These are phyloP conservation scores for Wickerhamiella allomyrinae DNA, from an alignment of 805 yeast species.

Conservation along the genomic window DNA sequence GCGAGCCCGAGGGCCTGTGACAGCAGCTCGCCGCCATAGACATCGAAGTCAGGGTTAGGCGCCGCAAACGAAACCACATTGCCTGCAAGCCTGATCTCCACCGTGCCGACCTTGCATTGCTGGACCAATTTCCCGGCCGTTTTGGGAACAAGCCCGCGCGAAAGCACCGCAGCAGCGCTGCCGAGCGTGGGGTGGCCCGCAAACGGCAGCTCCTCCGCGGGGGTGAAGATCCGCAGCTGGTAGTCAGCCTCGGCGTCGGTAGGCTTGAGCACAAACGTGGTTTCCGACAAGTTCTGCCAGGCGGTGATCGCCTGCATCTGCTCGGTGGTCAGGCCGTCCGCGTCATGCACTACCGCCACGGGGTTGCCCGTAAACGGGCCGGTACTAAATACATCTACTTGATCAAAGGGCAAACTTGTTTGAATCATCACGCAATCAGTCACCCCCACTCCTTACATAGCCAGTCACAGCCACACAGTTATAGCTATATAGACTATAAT, in stretches of 20 bases:
- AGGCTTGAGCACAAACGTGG: conserved; percentile 37
- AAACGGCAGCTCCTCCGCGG: conserved; percentile 37
- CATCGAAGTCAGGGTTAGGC: conserved; percentile 1
- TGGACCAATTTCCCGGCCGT: conserved; percentile 10
- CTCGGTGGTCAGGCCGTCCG: conserved; percentile 26
- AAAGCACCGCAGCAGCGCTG: conserved; percentile 11
- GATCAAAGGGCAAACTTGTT: conserved; percentile 10
- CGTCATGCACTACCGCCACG: conserved; percentile 36
- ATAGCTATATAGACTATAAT: too few relatives aligned
- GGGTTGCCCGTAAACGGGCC: conserved; percentile 36
- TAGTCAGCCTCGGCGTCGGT: conserved; percentile 31
- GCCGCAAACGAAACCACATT: conserved; percentile 17
- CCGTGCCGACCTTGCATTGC: conserved; percentile 13
- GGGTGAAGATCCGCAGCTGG: conserved; percentile 36
- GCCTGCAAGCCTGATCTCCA: conserved; percentile 30
- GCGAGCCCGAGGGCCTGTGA: neutral
- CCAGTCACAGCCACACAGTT: too few relatives aligned
- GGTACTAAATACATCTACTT: conserved; percentile 32
- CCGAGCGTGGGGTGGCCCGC: conserved; percentile 57
- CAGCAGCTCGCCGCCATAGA: neutral
- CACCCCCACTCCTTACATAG: too few relatives aligned
- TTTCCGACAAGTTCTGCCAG: conserved; percentile 52
- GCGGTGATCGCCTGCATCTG: conserved; percentile 35
- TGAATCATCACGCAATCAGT: too few relatives aligned
- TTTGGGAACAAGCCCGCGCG: conserved; percentile 6